Conservation (phyloP, 139 green algal species). For the Chlamydomonas eustigma region DNA sequence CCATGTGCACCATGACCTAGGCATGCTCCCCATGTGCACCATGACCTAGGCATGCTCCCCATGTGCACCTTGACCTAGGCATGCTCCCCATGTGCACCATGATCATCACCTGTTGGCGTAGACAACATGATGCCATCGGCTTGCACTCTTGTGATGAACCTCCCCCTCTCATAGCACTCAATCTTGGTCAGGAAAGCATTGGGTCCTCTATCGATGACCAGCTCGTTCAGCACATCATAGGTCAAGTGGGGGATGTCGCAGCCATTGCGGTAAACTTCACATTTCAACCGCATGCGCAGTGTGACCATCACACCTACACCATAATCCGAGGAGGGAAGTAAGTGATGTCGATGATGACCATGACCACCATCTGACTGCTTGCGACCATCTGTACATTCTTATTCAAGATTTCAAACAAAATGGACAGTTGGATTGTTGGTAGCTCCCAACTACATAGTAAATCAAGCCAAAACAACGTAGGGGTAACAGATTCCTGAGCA, state of each 20-base stretch:
- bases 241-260: slow-evolving; percentile 25
- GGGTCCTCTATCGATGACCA: slow-evolving; percentile 88
- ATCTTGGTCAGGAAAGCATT: slow-evolving; percentile 91
- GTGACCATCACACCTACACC: slow-evolving; percentile 95
- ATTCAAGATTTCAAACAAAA: too few species aligned
- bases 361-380: too few species aligned
- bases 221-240: slow-evolving; percentile 90
- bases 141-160: slow-evolving; percentile 81
- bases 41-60: too few species aligned
- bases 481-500: too few species aligned
- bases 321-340: too few species aligned
- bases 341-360: too few species aligned
- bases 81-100: neutral
- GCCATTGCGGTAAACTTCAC: slow-evolving; percentile 63
- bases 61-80: too few species aligned
- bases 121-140: slow-evolving; percentile 94
- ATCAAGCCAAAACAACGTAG: too few species aligned
- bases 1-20: too few species aligned
- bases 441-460: too few species aligned
- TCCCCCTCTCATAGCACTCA: slow-evolving; percentile 78
- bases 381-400: too few species aligned
- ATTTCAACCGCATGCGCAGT: slow-evolving; percentile 92
- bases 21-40: neutral
- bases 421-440: too few species aligned
- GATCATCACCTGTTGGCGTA: slow-evolving; percentile 71